Conservation (phyloP, 2,329 filamentous ascomycete genomes). For the Paecilomyces sp. region DNA sequence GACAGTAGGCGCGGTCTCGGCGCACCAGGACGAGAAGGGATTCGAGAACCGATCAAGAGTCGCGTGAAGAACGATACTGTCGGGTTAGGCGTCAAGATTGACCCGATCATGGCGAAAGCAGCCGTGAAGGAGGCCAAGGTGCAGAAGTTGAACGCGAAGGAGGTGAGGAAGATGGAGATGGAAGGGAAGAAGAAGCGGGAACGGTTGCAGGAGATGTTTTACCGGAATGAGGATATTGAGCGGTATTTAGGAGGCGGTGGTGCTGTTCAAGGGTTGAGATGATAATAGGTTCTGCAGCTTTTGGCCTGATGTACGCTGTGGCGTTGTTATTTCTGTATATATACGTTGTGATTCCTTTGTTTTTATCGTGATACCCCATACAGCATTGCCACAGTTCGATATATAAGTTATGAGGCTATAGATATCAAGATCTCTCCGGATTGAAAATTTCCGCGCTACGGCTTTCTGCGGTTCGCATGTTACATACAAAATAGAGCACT, state of each 20-base stretch:
- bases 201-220: conserved; percentile 63
- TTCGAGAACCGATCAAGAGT: conserved; percentile 67
- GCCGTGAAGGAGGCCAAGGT: conserved; percentile 34
- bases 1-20: conserved; percentile 64
- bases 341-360: neutral
- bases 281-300: too few relatives aligned
- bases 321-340: neutral
- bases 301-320: too few relatives aligned
- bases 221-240: conserved; percentile 66
- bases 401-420: neutral
- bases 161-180: conserved; percentile 54
- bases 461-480: neutral
- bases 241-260: conserved; percentile 55
- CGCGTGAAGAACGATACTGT: conserved; percentile 65
- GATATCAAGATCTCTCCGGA: neutral
- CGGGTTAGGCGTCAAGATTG: conserved; percentile 57
- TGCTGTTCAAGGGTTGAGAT: neutral
- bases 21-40: conserved; percentile 57
- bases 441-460: neutral
- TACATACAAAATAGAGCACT: neutral
- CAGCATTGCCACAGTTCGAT: neutral
- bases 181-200: conserved; percentile 58
- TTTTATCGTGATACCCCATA: neutral
- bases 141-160: conserved; percentile 60
- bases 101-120: conserved; percentile 14